Evolutionary conservation across 208 protist genomes (phyloP).

Genomic region (Phytomonas serpens): DNA sequence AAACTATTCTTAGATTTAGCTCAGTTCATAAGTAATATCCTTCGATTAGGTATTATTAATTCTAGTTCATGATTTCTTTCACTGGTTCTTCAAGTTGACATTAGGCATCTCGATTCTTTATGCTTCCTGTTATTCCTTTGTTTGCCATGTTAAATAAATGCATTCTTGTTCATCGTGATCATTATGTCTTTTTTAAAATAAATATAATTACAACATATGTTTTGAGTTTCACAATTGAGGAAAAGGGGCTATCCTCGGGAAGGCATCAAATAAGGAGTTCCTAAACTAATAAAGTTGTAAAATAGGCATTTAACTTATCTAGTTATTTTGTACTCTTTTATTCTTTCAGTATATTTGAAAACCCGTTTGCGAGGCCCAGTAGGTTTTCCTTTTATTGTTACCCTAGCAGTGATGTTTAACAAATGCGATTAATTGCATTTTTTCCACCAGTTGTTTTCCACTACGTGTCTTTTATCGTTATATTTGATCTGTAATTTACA

Average conservation of each 20-base stretch:
- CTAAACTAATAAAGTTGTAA: no score
- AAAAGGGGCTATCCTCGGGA: no score
- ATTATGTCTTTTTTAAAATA: background rate
- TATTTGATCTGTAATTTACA: background rate
- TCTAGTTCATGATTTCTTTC: conserved; percentile 1
- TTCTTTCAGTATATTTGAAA: background rate
- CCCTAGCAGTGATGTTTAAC: background rate
- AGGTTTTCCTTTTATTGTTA: conserved; percentile 8
- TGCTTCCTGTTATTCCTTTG: background rate
- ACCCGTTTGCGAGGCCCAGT: background rate
- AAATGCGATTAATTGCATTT: background rate
- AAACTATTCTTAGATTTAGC: background rate
- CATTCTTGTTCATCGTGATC: background rate
- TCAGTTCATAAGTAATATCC: conserved; percentile 1
- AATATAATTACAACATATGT: conserved; percentile 2
- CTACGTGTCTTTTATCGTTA: background rate
- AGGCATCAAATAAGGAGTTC: no score
- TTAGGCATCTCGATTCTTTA: background rate
- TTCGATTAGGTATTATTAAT: background rate
- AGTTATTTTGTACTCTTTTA: conserved; percentile 1
- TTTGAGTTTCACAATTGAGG: no score
- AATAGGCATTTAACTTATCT: no score
- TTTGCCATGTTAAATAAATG: conserved; percentile 4
- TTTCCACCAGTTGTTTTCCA: background rate
- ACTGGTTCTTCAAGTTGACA: background rate